Percentiles rank a stretch among this genome's conserved stretches.
Evolutionary conservation across 2,329 filamentous ascomycete species (phyloP).

Genomic region (Pleoardoris graminearum): DNA sequence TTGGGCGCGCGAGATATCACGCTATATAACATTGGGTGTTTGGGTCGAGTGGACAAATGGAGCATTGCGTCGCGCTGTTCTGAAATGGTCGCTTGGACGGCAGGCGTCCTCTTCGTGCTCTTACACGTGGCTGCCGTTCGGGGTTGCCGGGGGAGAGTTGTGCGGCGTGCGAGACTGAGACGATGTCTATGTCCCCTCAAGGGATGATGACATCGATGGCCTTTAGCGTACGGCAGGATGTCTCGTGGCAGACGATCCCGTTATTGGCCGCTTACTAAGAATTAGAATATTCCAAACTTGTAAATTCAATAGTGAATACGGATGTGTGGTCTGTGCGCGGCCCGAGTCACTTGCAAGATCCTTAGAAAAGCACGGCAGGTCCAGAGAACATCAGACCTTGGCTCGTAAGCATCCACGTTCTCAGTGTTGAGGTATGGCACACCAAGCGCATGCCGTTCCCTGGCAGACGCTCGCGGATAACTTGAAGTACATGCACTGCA

Average conservation of each 20-base stretch:
- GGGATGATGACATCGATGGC: too few species aligned
- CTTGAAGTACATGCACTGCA: slow-evolving; percentile 17
- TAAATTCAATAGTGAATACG: background rate
- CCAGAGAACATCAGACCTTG: too few species aligned
- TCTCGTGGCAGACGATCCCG: too few species aligned
- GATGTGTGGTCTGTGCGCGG: background rate
- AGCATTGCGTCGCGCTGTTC: background rate
- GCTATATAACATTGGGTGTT: background rate
- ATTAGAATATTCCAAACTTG: background rate
- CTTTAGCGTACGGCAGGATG: too few species aligned
- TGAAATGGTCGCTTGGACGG: too few species aligned
- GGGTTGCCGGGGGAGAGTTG: too few species aligned
- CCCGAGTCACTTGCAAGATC: background rate
- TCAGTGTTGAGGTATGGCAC: slow-evolving; percentile 15
- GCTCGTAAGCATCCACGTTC: too few species aligned
- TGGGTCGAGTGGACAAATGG: background rate
- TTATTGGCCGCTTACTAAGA: background rate
- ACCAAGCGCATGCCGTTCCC: slow-evolving; percentile 17
- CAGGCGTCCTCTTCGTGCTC: background rate
- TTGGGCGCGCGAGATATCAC: slow-evolving; percentile 3
- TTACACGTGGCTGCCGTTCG: too few species aligned
- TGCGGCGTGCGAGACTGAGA: too few species aligned
- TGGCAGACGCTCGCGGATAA: slow-evolving; percentile 20
- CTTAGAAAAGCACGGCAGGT: too few species aligned
- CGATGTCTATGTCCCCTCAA: too few species aligned